A percentile compares a stretch with the other conserved stretches of the same genome.
Evolutionary conservation across 768 basidiomycete genomes (phyloP).

Genomic region (Austroboletus festivus): DNA sequence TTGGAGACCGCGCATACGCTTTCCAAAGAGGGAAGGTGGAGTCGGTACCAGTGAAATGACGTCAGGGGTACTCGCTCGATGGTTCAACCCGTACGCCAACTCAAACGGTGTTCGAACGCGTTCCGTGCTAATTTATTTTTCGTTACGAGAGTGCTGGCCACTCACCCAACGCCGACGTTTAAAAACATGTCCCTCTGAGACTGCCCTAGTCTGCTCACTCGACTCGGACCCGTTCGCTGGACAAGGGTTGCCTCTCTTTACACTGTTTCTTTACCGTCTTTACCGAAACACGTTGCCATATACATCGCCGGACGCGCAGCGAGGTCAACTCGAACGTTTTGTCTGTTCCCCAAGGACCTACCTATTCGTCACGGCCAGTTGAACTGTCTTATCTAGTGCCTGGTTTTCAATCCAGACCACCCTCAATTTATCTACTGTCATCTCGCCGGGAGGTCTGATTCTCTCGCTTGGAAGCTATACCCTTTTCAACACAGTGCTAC

Average conservation of each 20-base stretch:
- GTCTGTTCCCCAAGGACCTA: neutral
- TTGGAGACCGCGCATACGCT: no score
- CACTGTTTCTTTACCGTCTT: neutral
- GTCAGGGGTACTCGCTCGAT: slow-evolving; percentile 18
- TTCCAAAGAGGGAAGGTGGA: slow-evolving; percentile 12
- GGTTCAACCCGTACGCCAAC: neutral
- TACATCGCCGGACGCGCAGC: neutral
- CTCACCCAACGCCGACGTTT: no score
- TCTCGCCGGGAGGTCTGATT: neutral
- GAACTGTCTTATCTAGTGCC: neutral
- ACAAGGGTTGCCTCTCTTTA: neutral
- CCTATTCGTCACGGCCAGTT: neutral
- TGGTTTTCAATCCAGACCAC: neutral
- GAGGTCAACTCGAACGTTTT: no score
- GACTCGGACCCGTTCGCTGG: no score
- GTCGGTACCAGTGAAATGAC: slow-evolving; percentile 14
- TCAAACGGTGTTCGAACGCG: neutral
- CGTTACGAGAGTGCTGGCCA: slow-evolving; percentile 7
- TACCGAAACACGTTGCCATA: no score
- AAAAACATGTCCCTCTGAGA: no score
- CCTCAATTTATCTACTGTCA: neutral
- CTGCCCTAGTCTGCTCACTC: no score
- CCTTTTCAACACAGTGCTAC: neutral
- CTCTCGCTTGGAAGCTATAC: neutral
- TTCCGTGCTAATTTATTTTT: slow-evolving; percentile 1